Base-by-base conservation (phyloP, 495 filamentous ascomycete species). In the Umbilicaria muhlenbergii region DNA sequence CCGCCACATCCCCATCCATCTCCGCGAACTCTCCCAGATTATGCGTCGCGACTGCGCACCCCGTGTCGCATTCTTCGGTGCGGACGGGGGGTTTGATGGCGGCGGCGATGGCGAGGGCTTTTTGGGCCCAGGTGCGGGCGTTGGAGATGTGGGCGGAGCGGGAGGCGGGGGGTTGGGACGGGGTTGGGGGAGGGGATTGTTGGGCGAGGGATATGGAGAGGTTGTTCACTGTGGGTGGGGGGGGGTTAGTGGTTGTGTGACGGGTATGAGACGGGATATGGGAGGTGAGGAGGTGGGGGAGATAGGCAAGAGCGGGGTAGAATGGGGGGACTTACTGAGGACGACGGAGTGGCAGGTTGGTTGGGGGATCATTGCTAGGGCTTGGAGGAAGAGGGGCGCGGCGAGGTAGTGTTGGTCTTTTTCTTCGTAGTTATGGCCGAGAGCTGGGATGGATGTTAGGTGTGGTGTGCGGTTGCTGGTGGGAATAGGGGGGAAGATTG, bases 301-400 rank as follows among this genome's bases (percentile, higher is more conserved):
- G 72, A 45, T 64, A 70, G 24, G 37, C 21, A 0, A 31, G 3
- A 32, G 36, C 2, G 24, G 39, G 31, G 2, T 18, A 37, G 14
- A 24, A 19, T 14, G 14, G 18, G 14, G 41, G 32, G 43, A 63
- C 68, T 54, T 57, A 77, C 75, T 87, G 42, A 95, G 62, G 14
- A 82, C 68, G 36, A 85, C 83, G 24, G 80, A 74, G 60, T 82
- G 76, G 53, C 84, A 92, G 31, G 62, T 63, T n/a, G 63, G 66
- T 1, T 55, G 53, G 11, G 68, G 58, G 41, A 71, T 51, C 18
- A 89, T 55, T 24, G 75, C 64, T 34, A 94, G 63, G 2, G 87
- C 82, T 49, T 88, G 87, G 49, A 96, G 70, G 57, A 83, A 93
- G 32, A 96, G 66, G n/a, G 89, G 88, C 21, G 84, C 70, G 13